A percentile compares a stretch with the other conserved stretches of the same genome.
Evolutionary conservation across 345 rosid species (phyloP).

Genomic region (Arabidopsis suecica): DNA sequence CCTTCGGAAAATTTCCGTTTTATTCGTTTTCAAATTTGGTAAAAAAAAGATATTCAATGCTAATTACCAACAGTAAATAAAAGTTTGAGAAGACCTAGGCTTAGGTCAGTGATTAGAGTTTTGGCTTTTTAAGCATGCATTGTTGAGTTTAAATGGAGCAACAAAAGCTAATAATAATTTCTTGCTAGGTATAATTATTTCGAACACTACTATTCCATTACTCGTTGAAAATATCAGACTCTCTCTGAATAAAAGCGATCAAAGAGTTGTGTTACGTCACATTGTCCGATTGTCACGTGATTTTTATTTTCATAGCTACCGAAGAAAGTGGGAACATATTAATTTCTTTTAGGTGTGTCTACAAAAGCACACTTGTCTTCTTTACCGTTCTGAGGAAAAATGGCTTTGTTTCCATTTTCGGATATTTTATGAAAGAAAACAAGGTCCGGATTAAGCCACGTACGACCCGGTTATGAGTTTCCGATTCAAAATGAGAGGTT

Average conservation of each 20-base stretch:
- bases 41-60: not conserved
- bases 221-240: slow-evolving; percentile 9
- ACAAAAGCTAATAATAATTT: not conserved
- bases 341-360: slow-evolving; percentile 17
- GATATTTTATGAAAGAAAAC: not conserved
- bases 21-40: not conserved
- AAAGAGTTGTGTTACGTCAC: slow-evolving; percentile 27
- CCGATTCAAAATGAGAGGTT: not conserved
- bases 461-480: not conserved
- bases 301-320: not conserved
- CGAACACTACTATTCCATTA: not conserved
- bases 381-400: slow-evolving; percentile 11
- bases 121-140: slow-evolving; percentile 2
- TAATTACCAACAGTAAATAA: not conserved
- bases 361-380: slow-evolving; percentile 31
- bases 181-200: slow-evolving; percentile 14
- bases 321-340: slow-evolving; percentile 23
- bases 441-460: slow-evolving; percentile 23
- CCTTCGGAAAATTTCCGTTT: too few species aligned
- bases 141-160: not conserved
- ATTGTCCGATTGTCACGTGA: slow-evolving; percentile 35
- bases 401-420: slow-evolving; percentile 19
- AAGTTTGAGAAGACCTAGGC: not conserved
- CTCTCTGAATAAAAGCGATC: not conserved
- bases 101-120: slow-evolving; percentile 26